Percentiles rank a stretch among this genome's conserved stretches.
Conservation (phyloP, 202 grass and related monocot genomes). For the Dendrocalamus latiflorus region DNA sequence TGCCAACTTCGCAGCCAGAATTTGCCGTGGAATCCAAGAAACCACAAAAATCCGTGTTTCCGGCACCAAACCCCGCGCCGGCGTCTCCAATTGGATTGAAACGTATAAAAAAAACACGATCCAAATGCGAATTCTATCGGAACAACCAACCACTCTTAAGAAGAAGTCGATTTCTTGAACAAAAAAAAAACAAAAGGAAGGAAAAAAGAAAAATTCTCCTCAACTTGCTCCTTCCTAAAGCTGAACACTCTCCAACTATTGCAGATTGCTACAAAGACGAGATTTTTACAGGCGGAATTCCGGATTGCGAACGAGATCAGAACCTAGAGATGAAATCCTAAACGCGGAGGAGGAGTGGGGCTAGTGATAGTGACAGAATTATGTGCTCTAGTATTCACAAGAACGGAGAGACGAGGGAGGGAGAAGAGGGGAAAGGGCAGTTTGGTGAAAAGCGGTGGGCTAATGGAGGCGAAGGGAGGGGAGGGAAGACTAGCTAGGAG, state of each 20-base stretch:
- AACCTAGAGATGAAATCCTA: conserved; percentile 7
- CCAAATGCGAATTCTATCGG: conserved; percentile 20
- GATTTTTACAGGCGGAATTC: conserved; percentile 21
- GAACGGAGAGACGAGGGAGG: background rate
- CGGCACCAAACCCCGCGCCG: background rate
- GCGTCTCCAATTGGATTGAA: background rate
- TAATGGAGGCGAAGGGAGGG: background rate
- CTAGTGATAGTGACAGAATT: conserved; percentile 30
- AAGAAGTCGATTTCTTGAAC: background rate
- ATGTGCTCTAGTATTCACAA: background rate
- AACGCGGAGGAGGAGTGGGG: background rate
- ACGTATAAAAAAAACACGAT: background rate
- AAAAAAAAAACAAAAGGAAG: background rate
- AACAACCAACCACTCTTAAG: background rate
- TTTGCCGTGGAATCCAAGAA: conserved; percentile 45
- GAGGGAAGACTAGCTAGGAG: background rate
- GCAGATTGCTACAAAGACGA: conserved; percentile 3
- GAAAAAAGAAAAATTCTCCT: background rate
- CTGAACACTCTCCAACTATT: background rate
- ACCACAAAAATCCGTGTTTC: background rate
- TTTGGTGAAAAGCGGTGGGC: conserved; percentile 23
- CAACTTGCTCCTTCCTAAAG: conserved; percentile 3
- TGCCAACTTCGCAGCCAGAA: background rate
- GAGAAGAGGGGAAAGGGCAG: background rate
- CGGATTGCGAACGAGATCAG: background rate